Base-by-base conservation (phyloP, 805 yeast species). In the Kodamaea sagamina region DNA sequence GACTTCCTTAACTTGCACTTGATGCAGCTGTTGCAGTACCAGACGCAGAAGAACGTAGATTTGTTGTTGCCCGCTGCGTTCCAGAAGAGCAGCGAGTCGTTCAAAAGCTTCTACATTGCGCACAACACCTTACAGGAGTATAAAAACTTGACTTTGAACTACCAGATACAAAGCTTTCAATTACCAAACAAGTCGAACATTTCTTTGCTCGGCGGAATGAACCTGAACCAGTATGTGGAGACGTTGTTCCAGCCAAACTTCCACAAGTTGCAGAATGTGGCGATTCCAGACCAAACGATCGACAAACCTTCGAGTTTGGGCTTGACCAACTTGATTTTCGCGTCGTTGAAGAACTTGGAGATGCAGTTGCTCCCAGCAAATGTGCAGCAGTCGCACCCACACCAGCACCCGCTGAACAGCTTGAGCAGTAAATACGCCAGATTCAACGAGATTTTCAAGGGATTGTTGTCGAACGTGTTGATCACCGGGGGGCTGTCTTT, bases 1-100 rank as follows among this genome's bases (percentile, higher is more conserved):
- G 92, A 89, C 60, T 90, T 84, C 60, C 61, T 86, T 43, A 86
- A 84, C 59, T 71, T 79, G 40, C 87, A 86, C 63, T 68, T 82
- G 2, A 62, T 76, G 50, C 69, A 77, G 39, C 77, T 55, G 66
- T 53, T 72, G 74, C 48, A 63, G 68, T 44, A 51, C 65, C 31
- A 62, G 60, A 45, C 50, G 16, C 53, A 55, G 34, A 47, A 59
- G 39, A 65, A 68, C 37, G 46, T 57, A 16, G 53, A 58, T 13
- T 59, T 59, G 31, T 41, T 51, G 40, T 18, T 59, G n/a, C 63
- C 65, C 6, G 25, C 36, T 12, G 42, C 47, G 12, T 55, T 42
- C 26, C 42, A 36, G 21, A 39, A 48, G 45, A 28, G 50, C 26
- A 47, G 61, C 16, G 63, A 57, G 21, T 64, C 72, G 6, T 70